Evolutionary conservation across 768 basidiomycete genomes (phyloP), one percentile per base, ranked within the genome.

Genomic region (Lactarius evosmus): DNA sequence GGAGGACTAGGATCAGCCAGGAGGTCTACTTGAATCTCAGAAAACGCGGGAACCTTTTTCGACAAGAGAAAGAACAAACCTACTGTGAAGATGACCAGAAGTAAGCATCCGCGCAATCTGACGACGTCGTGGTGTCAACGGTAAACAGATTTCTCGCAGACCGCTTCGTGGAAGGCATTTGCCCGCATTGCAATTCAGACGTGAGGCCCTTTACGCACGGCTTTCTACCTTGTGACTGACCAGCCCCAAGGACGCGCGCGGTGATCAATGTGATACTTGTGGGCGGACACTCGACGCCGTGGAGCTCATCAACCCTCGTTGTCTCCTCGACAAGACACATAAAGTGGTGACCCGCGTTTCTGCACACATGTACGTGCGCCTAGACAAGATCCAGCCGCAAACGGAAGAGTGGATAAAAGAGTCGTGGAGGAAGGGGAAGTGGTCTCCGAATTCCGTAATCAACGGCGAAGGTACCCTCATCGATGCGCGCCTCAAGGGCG

Each of bases 241-340:
- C 22, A 27, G 46, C 33, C 5, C 22, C 30, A 61, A 93, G 89
- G 97, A 98, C 70, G 97, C 96, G 36, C 90, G 97, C 38, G 97
- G 97, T 8, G 97, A 99, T 74, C 97, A 99, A 78, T 99, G 97
- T 75, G 97, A 99, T 75, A 80, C 86, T 59, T 99, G 97, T 74
- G 86, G 88, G 51, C 83, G 92, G 60, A 98, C 97, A 2, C 83
- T 97, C 50, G 93, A 98, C 67, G 93, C 97, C 2, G 84, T 95
- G 64, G 94, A 97, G 70, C 83, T 99, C 60, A 82, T 98, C 75
- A 88, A 93, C 69, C 97, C 97, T n/a, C 86, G 95, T 49, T 99
- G 97, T 73, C 85, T 95, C 60, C 82, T 97, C 61, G 81, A 94
- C 76, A 89, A 86, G 73, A 79, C 85, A 0, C 95, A 96, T 72